Base-by-base conservation (phyloP, 2,329 filamentous ascomycete species). In the Hymenoscyphus fructigenus region DNA sequence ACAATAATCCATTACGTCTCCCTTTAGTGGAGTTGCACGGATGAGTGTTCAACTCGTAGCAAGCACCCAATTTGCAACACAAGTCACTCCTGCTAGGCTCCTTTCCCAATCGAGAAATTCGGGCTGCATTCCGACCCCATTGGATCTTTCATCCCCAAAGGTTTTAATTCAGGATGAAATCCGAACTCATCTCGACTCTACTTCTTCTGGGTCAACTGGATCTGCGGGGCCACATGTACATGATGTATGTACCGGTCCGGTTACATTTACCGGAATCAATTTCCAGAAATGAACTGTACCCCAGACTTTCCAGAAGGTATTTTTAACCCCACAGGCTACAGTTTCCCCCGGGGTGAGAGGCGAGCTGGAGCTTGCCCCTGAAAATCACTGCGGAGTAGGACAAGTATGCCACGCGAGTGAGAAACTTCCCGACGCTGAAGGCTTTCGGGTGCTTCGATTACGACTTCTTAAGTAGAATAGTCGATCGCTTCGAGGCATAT, bases 281-380 rank as follows among this genome's bases (percentile, higher is more conserved):
- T 9, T 60, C 20, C 29, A 26, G 36, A 28, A 28, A 47, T 56
- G 29, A 47, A 2, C 60, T 47, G 60, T 34, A 62, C 60, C 60
- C 60, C 60, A 56, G 60, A 62, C n/a, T 62, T 62, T 57, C 32
- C 20, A 56, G 20, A 36, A 38, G n/a, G 50, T 62, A 62, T 62
- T 62, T 62, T 58, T 58, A 57, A 36, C 53, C 36, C 60, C 53
- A 41, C 36, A 57, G 26, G 44, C 44, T 34, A 32, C 41, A 41
- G 41, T 28, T 32, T 29, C 47, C 47, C 14, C 29, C 47, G 29
- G 59, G 29, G 38, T 10, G 29, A 26, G 29, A 26, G 47, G 47
- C 47, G 44, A 20, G 38, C 36, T 36, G 34, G 34, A 36, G 9
- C 3, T 7, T 26, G 26, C 44, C 60, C 60, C 47, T 55, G 60